Base-by-base conservation (phyloP, 1,139 yeast genomes). In the Debaryomycetaceae sp. region DNA sequence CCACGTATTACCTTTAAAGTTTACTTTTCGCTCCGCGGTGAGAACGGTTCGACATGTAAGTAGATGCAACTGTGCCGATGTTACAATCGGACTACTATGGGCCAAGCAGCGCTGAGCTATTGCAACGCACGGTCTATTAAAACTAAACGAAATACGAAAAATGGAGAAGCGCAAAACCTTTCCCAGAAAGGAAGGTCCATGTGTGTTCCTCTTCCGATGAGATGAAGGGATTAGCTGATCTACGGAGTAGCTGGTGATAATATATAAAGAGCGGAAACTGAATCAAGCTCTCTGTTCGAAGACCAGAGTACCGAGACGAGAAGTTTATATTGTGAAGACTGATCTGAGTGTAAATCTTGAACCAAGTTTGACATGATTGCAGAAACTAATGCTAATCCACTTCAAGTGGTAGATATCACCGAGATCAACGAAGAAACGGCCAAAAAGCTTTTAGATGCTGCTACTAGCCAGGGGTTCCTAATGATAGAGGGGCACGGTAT, bases 401-500 rank as follows among this genome's bases (percentile, higher is more conserved):
- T 79, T 24, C 68, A 77, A 47, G 65, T 78, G 2, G 75, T 86
- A 14, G 88, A 86, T 54, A 72, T 86, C 9, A 66, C 83, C n/a
- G 51, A 56, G 6, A 56, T 75, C 36, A 66, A 75, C 47, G 57
- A 59, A 13, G 47, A 53, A 9, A 75, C 85, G 1, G 84, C 82
- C 0, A 69, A 68, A 6, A 66, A 73, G 42, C 69, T 87, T 14
- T 69, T 84, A 8, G 66, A 77, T 5, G 93, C 93, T 1, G 88
- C 89, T 6, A 69, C 80, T 13, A 65, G 79, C 0, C 84, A 84
- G 49, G 95, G 95, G 0, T 86, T 87, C 55, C 67, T 86, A 38
- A 83, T 84, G 54, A 69, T 86, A 6, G 87, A 84, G 54, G 91
- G 93, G 6, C 88, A 86, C 50, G 83, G 77, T 6, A 82, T 86